These are phyloP conservation scores for Aspergillus uvarum DNA, from an alignment of 2,329 filamentous ascomycete genomes.

Conservation along the genomic window DNA sequence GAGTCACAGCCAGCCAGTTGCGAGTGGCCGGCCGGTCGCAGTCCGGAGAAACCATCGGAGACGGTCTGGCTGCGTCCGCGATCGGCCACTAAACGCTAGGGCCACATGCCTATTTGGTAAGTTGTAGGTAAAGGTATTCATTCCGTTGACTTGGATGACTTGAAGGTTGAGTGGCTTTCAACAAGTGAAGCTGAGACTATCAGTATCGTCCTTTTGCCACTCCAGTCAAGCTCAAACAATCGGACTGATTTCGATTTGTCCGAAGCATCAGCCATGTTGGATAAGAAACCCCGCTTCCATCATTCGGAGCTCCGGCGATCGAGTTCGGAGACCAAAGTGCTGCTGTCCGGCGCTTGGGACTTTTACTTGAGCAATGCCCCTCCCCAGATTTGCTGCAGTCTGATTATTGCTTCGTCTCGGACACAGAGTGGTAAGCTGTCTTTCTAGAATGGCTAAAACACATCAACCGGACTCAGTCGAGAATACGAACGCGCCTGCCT, in stretches of 20 bases:
- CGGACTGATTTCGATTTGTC: background rate
- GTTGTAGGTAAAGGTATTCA: no score
- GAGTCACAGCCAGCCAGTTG: no score
- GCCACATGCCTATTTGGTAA: background rate
- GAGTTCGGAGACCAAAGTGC: background rate
- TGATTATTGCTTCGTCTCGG: background rate
- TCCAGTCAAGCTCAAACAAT: background rate
- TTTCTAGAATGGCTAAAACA: no score
- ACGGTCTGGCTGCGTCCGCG: slow-evolving; percentile 4
- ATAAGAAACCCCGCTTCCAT: background rate
- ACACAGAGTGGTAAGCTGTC: no score
- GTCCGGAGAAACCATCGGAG: slow-evolving; percentile 4
- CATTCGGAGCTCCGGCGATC: background rate
- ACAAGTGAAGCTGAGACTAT: no score
- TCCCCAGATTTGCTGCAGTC: no score
- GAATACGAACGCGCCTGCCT: background rate
- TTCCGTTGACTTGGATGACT: no score
- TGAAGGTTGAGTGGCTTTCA: no score
- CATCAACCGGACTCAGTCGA: no score
- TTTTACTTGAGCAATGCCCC: no score
- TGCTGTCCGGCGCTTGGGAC: background rate
- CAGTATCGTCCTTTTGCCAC: background rate
- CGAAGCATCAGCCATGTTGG: background rate
- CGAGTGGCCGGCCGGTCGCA: background rate
- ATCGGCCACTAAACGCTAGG: slow-evolving; percentile 8